phyloP scores from a whole-genome alignment of 2,329 filamentous ascomycete genomes.

The Fusarium haematococcum region DNA sequence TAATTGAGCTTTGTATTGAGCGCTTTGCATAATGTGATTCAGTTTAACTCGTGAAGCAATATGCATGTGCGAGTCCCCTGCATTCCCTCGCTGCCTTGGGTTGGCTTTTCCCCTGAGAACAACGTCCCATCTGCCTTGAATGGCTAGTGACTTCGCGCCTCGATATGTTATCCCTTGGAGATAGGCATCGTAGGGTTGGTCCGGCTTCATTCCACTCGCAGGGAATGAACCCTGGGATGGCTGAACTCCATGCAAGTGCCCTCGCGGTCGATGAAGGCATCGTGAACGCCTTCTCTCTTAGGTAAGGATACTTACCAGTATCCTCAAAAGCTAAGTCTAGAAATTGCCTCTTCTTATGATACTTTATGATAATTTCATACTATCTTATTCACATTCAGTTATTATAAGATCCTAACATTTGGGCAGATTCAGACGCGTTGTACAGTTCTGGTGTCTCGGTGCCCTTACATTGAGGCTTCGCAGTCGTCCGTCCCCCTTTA shows the following conservation, averaged over 20 bases:
- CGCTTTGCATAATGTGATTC: background rate
- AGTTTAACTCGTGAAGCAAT: background rate
- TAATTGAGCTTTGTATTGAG: slow-evolving; percentile 6
- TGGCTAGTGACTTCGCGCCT: background rate
- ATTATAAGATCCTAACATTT: background rate
- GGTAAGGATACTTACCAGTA: background rate
- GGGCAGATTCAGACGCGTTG: background rate
- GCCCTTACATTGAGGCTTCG: background rate
- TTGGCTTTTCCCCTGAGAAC: background rate
- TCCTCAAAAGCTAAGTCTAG: background rate
- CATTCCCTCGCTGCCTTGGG: background rate
- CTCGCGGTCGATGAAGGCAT: background rate
- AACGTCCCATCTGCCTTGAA: background rate
- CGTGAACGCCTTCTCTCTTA: background rate
- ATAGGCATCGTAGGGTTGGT: background rate
- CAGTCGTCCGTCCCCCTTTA: background rate
- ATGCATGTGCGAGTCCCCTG: background rate
- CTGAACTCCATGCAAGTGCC: background rate
- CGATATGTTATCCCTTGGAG: background rate
- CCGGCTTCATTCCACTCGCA: background rate
- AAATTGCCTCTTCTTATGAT: background rate
- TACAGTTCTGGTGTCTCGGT: background rate
- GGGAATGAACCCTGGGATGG: background rate
- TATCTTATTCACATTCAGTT: background rate
- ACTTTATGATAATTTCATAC: background rate